Conservation (phyloP, 805 yeast genomes). For the Metschnikowia vanudenii region DNA sequence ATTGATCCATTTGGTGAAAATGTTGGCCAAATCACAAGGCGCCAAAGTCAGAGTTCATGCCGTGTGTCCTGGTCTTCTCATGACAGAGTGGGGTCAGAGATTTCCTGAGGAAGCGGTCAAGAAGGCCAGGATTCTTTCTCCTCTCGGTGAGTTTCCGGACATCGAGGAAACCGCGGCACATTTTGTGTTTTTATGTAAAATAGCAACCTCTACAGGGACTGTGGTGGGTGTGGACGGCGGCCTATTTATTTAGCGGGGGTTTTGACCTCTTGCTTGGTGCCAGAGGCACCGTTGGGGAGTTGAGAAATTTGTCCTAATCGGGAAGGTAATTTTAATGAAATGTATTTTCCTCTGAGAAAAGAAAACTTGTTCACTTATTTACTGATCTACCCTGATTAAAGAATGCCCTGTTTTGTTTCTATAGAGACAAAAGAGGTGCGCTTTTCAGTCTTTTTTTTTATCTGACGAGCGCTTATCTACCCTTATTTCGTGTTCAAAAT, state of each 20-base stretch:
- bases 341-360: no score
- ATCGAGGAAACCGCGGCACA: slow-evolving; percentile 28
- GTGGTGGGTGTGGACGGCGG: slow-evolving; percentile 27
- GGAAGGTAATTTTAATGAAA: no score
- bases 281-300: no score
- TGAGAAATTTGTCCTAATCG: neutral
- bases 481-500: no score
- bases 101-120: slow-evolving; percentile 21
- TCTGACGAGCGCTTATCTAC: no score
- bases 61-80: slow-evolving; percentile 23
- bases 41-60: slow-evolving; percentile 18
- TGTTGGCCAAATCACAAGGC: slow-evolving; percentile 24
- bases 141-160: slow-evolving; percentile 22
- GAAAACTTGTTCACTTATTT: no score
- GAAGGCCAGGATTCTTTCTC: slow-evolving; percentile 16
- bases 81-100: slow-evolving; percentile 27
- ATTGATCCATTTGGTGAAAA: slow-evolving; percentile 22
- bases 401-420: no score
- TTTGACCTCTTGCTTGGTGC: no score
- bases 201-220: slow-evolving; percentile 26
- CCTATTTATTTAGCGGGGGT: slow-evolving; percentile 1
- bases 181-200: slow-evolving; percentile 21
- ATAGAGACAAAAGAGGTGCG: no score
- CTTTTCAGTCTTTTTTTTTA: no score
- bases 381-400: no score